Base-by-base conservation (phyloP, 2,329 filamentous ascomycete species). In the Hymenoscyphus scutula region DNA sequence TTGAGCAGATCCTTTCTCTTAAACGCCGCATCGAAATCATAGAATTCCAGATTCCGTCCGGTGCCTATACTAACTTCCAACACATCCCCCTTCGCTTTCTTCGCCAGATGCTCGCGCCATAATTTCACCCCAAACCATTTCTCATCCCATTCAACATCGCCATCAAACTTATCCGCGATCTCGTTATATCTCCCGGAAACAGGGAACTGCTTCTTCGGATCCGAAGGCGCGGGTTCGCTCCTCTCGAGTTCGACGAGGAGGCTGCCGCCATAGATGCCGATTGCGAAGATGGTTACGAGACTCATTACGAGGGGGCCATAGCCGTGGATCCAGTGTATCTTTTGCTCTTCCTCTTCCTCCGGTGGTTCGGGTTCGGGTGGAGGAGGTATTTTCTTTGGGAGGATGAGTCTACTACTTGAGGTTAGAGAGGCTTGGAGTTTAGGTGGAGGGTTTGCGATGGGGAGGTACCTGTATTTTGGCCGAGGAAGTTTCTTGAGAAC, bases 11-110 rank as follows among this genome's bases (percentile, higher is more conserved):
- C 11, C 19, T 48, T 48, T 19, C 25, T 51, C 45, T 23, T 51
- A 15, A 56, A 67, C 69, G 41, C 68, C 65, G 55, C 70, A 62
- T 76, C 77, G 84, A 84, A 88, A 69, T 82, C 76, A 71, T 87
- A 87, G 72, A 81, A 84, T 45, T 79, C 76, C 17, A 88, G 70
- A 69, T 88, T 89, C 13, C 86, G 78, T 3, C 86, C 86, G 2
- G 85, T 86, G 19, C 86, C 86, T 61, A 88, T 80, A 19, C 84
- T 85, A 13, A 88, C 78, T 73, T 88, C 86, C 34, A 88, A 79
- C 13, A 88, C 85, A 71, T 86, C 77, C 1, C 86, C 86, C 0
- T 72, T 72, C 5, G 82, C 84, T 34, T 75, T 72, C 13, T 73
- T 70, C 1, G 81, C 81, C 29, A 89, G 75, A 25, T 76, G 74